A percentile compares a stretch with the other conserved stretches of the same genome.
Evolutionary conservation across 169 alveolate genomes (phyloP).

Genomic region (Cryptosporidium ryanae): DNA sequence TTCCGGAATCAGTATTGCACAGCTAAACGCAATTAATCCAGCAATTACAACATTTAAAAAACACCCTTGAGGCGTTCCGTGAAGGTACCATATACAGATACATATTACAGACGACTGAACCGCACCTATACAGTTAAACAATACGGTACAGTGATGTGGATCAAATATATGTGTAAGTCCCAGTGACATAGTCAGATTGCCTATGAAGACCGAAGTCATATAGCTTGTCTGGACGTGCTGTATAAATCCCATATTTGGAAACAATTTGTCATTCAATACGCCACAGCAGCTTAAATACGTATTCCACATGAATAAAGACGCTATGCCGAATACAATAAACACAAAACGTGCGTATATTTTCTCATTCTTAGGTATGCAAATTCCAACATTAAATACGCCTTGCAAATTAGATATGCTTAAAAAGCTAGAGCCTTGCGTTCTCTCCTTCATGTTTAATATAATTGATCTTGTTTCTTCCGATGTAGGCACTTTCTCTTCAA

Average conservation of each 20-base stretch:
- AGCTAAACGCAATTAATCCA: constrained; percentile 65
- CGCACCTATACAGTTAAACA: constrained; percentile 65
- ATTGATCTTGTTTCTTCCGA: too few relatives aligned
- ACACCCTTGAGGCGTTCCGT: constrained; percentile 46
- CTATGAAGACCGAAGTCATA: constrained; percentile 64
- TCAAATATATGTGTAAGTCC: constrained; percentile 73
- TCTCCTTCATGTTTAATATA: constrained; percentile 21
- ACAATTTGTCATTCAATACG: constrained; percentile 28
- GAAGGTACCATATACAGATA: constrained; percentile 53
- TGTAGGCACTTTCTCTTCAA: too few relatives aligned
- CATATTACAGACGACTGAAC: constrained; percentile 52
- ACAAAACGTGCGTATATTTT: constrained; percentile 48
- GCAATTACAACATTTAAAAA: constrained; percentile 24
- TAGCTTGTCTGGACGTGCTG: constrained; percentile 69
- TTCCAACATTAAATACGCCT: constrained; percentile 7
- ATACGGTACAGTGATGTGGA: constrained; percentile 68
- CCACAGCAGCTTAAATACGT: constrained; percentile 62
- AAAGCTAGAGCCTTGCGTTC: constrained; percentile 32
- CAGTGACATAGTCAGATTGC: constrained; percentile 59
- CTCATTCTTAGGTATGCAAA: constrained; percentile 45
- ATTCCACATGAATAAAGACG: constrained; percentile 70
- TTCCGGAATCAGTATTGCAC: constrained; percentile 69
- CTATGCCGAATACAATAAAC: constrained; percentile 57
- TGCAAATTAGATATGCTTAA: constrained; percentile 28
- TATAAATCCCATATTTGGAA: constrained; percentile 69